Conservation (phyloP, 768 basidiomycete genomes). For the Holtermanniella nyarrowii region DNA sequence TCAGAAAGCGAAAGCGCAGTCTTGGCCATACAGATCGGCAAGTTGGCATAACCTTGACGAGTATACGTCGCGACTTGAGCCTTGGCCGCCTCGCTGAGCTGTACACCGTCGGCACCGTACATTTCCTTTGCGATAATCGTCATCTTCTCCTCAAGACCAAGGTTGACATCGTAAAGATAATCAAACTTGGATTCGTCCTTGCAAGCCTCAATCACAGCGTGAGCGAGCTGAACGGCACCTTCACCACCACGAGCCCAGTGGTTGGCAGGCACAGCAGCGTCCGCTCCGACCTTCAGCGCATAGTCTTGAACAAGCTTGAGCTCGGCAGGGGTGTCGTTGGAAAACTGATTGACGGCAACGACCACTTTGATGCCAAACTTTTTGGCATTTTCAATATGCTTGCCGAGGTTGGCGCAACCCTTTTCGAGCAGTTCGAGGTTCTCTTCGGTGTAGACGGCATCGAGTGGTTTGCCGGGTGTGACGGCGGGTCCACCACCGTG, state of each 20-base stretch:
- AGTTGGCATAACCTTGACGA: slow-evolving; percentile 55
- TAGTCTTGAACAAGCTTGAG: slow-evolving; percentile 70
- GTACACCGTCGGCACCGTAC: slow-evolving; percentile 86
- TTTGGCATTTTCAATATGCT: slow-evolving; percentile 86
- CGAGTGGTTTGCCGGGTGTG: slow-evolving; percentile 85
- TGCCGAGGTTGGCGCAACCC: slow-evolving; percentile 84
- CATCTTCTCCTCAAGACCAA: slow-evolving; percentile 81
- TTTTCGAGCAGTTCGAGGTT: slow-evolving; percentile 77
- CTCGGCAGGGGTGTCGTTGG: slow-evolving; percentile 81
- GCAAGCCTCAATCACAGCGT: slow-evolving; percentile 81
- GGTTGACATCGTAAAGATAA: slow-evolving; percentile 80
- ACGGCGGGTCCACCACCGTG: slow-evolving; percentile 97
- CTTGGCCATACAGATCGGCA: slow-evolving; percentile 86
- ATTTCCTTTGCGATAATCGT: slow-evolving; percentile 74
- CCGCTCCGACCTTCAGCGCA: slow-evolving; percentile 75
- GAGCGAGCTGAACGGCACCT: slow-evolving; percentile 78
- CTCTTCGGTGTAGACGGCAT: slow-evolving; percentile 88
- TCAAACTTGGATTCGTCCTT: slow-evolving; percentile 67
- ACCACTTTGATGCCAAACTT: slow-evolving; percentile 96
- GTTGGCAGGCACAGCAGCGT: slow-evolving; percentile 87
- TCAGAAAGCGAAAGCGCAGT: slow-evolving; percentile 97
- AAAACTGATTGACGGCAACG: slow-evolving; percentile 88
- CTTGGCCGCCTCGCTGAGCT: slow-evolving; percentile 71
- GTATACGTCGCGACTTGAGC: slow-evolving; percentile 86
- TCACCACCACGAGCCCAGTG: slow-evolving; percentile 96